phyloP scores from a whole-genome alignment of 176 grass and related monocot species.

The Typha latifolia region DNA sequence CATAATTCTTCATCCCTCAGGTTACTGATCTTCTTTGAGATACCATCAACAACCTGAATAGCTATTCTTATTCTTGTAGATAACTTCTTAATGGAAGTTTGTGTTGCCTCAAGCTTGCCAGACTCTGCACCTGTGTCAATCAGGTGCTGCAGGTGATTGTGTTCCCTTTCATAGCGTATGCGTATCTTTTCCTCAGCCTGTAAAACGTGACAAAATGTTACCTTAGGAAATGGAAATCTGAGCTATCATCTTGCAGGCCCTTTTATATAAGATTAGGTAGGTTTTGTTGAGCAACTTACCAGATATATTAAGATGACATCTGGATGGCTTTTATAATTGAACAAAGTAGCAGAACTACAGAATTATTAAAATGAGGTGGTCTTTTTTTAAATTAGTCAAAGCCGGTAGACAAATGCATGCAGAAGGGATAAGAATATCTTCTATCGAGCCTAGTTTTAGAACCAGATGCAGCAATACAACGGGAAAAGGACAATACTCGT shows the following conservation, averaged over 20 bases:
- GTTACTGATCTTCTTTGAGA: constrained; percentile 85
- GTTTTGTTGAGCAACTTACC: neutral
- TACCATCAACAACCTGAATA: constrained; percentile 79
- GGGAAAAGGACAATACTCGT: too few species aligned
- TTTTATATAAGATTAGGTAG: neutral
- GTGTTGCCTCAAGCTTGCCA: constrained; percentile 54
- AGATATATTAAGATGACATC: neutral
- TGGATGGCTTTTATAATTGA: neutral
- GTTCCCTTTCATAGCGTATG: constrained; percentile 60
- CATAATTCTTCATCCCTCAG: constrained; percentile 93
- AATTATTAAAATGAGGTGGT: neutral
- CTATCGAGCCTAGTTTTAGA: neutral
- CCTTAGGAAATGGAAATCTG: neutral
- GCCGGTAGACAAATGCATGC: neutral
- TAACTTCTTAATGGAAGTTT: constrained; percentile 68
- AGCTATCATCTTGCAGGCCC: neutral
- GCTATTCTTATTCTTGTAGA: constrained; percentile 94
- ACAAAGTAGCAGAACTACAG: neutral
- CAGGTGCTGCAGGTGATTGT: constrained; percentile 49
- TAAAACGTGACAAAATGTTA: constrained; percentile 12
- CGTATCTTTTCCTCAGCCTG: constrained; percentile 82
- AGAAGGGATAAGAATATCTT: neutral
- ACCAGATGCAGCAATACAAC: neutral
- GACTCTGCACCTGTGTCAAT: constrained; percentile 79
- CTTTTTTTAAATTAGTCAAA: neutral